Base-by-base conservation (phyloP, 495 filamentous ascomycete species). In the Neurospora discreta region DNA sequence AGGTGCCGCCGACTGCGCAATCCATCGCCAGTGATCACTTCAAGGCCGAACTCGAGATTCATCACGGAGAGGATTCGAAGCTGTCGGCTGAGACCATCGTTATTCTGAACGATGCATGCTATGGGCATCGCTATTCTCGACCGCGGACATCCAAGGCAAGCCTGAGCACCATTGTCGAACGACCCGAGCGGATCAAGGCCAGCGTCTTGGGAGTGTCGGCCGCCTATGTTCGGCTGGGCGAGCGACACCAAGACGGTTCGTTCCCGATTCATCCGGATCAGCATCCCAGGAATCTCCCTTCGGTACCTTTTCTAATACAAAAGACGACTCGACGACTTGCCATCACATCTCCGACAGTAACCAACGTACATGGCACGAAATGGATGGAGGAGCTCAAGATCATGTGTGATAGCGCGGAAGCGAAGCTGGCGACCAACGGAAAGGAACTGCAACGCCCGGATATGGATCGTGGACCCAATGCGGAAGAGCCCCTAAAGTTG, bases 331-430 rank as follows among this genome's bases (percentile, higher is more conserved):
- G 94, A 4, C 84, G 82, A 3, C 73, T 95, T 16, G 75, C 90
- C 13, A 81, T 97, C 2, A 86, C 82, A 8, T 91, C 93, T 5
- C 84, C 86, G 6, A 87, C 88, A 18, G 92, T 96, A 9, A 92
- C 90, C 8, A 90, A 92, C 78, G 92, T 97, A 0, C 94, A 98
- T 82, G 94, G 94, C 3, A 82, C 77, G 2, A 89, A 91, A 71
- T 97, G 93, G 94, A 97, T 98, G 94, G 88, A 92, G 42, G 95
- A 98, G 77, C 80, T 98, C 67, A 92, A 90, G 80, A 79, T 82
- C 9, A 94, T 97, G 92, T 97, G 94, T 79, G 85, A 91, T 26
- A 83, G 85, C 52, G 92, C 93, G 18, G 92, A 93, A 80, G 82
- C 86, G 26, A 92, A 90, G 68, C 83, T 97, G 38, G 89, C 91